Base-by-base conservation (phyloP, 345 rosid species). In the Theobroma cacao region DNA sequence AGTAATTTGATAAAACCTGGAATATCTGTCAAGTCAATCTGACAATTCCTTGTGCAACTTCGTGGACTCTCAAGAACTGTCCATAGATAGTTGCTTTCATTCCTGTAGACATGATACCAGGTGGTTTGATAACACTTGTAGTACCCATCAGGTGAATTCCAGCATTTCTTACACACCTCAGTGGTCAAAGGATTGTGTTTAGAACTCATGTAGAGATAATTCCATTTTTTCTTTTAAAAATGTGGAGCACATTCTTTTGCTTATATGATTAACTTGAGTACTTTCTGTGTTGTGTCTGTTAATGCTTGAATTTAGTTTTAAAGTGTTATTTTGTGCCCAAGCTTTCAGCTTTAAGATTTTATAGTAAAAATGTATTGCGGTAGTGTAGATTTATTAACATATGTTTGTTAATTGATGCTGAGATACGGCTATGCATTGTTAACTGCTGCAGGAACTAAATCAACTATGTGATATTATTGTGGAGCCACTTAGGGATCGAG, bases 401-500 rank as follows among this genome's bases (percentile, higher is more conserved):
- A 71, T 48, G 26, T 67, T 7, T 69, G 38, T 53, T 40, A n/a
- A 52, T 79, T 63, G 65, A 75, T 71, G 10, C 22, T 79, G 15
- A 66, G 28, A 14, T 71, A 7, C 8, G 41, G 53, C 69, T 56
- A 47, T 50, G 30, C 22, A 74, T 62, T 34, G 18, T 38, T 59
- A 53, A 78, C 40, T 81, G 68, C 72, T 85, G 87, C 91, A 96
- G 99, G 95, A 92, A 80, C 91, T 96, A 73, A 93, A 87, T 74
- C 95, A 96, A 81, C 86, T 94, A 52, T 96, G 99, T 74, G 84
- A 78, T 79, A 81, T 96, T 45, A 94, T 96, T 76, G 84, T 91
- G 86, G 99, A 96, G 81, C 90, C 95, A 55, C 84, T 96, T 69
- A 86, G 99, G 90, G 99, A 96, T 84, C 97, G 94, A 12, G 72